phyloP scores from a whole-genome alignment of 2,329 filamentous ascomycete genomes.

The Calonectria hawksworthii region DNA sequence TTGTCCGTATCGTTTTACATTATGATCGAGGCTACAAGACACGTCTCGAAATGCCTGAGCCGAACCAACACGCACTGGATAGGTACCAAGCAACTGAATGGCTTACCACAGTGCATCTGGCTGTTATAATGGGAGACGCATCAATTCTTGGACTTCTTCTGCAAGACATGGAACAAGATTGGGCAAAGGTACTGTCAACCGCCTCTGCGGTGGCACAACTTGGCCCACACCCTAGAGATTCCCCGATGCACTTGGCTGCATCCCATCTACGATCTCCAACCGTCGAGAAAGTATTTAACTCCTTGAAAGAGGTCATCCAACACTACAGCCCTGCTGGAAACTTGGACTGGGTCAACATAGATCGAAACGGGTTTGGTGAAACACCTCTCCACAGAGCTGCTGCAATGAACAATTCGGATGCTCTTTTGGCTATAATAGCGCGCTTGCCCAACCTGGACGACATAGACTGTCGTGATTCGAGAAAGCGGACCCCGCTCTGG shows the following conservation, averaged over 20 bases:
- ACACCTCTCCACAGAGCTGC: constrained; percentile 1
- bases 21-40: neutral
- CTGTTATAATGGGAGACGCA: neutral
- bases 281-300: neutral
- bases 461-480: neutral
- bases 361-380: neutral
- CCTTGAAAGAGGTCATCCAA: neutral
- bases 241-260: constrained; percentile 3
- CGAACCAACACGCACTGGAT: neutral
- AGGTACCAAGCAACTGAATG: neutral
- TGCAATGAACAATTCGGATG: neutral
- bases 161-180: neutral
- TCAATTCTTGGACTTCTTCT: neutral
- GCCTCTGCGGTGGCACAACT: neutral
- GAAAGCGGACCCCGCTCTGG: neutral
- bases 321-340: neutral
- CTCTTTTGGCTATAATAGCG: neutral
- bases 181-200: neutral
- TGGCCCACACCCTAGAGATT: neutral
- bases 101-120: neutral
- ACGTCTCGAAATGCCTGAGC: neutral
- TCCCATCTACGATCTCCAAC: neutral
- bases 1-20: neutral
- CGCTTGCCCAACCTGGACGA: neutral
- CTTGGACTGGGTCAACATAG: neutral